These are phyloP conservation scores for Trichoderma afroharzianum DNA, from an alignment of 2,329 filamentous ascomycete genomes.

Conservation along the genomic window DNA sequence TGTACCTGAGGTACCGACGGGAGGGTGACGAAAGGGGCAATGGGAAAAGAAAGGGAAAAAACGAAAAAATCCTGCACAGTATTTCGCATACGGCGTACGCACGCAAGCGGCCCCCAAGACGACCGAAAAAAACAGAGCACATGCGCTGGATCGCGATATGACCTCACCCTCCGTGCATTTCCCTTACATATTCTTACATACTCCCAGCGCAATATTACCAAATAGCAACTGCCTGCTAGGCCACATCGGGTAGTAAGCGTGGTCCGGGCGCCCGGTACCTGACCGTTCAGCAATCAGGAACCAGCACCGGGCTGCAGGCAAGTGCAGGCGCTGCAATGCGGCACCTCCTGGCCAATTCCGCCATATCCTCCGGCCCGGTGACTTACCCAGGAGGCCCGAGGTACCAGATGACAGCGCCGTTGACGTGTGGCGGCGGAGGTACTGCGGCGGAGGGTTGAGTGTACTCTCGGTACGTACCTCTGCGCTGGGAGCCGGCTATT, in stretches of 20 bases:
- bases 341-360: conserved; percentile 9
- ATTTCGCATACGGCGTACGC: neutral
- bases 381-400: neutral
- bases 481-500: conserved; percentile 30
- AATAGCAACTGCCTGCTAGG: conserved; percentile 30
- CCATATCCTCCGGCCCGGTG: conserved; percentile 12
- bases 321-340: conserved; percentile 15
- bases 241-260: conserved; percentile 29
- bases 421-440: neutral
- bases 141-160: conserved; percentile 31
- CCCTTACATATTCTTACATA: conserved; percentile 19
- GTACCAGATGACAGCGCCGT: neutral
- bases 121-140: neutral
- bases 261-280: conserved; percentile 32
- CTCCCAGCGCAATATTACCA: conserved; percentile 29
- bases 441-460: neutral
- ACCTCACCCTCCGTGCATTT: conserved; percentile 28
- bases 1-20: neutral
- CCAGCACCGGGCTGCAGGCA: conserved; percentile 20
- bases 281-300: conserved; percentile 30
- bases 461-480: conserved; percentile 5
- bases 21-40: conserved; percentile 9
- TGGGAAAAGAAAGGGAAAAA: neutral
- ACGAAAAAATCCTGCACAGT: neutral
- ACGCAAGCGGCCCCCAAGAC: neutral